These are phyloP conservation scores for Aspergillus ochraceoroseus DNA, from an alignment of 2,329 filamentous ascomycete species.

Conservation along the genomic window DNA sequence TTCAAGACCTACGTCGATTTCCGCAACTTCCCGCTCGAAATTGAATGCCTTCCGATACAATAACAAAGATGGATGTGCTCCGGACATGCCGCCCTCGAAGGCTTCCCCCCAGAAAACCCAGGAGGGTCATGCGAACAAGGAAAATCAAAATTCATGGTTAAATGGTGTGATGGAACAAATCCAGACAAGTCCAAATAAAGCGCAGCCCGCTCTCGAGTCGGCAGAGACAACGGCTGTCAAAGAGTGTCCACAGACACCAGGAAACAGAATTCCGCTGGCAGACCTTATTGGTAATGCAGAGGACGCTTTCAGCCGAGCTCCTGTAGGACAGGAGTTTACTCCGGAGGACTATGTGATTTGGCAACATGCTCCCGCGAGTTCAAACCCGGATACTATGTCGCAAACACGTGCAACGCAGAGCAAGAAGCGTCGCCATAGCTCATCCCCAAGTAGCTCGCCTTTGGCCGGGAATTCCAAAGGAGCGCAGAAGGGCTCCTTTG, in stretches of 20 bases:
- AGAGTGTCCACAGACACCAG: conserved; percentile 54
- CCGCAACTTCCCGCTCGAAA: conserved; percentile 51
- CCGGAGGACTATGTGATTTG: conserved; percentile 59
- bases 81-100: conserved; percentile 22
- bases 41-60: conserved; percentile 52
- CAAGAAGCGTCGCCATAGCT: conserved; percentile 67
- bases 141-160: conserved; percentile 41
- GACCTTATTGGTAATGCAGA: conserved; percentile 59
- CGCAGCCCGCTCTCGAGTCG: conserved; percentile 18
- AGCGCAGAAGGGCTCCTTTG: conserved; percentile 45
- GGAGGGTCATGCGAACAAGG: conserved; percentile 41
- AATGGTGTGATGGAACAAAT: conserved; percentile 32
- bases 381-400: conserved; percentile 45
- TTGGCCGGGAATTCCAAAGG: conserved; percentile 41
- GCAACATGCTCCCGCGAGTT: conserved; percentile 48
- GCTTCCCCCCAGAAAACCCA: conserved; percentile 22
- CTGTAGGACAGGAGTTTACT: conserved; percentile 45
- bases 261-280: conserved; percentile 54
- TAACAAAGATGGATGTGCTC: conserved; percentile 26
- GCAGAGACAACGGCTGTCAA: conserved; percentile 29
- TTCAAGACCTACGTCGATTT: conserved; percentile 38
- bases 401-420: conserved; percentile 44
- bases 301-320: conserved; percentile 49
- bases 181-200: conserved; percentile 19
- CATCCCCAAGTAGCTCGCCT: conserved; percentile 67